phyloP scores from a whole-genome alignment of 106 monocot genomes.

The Cymbidium sinense region DNA sequence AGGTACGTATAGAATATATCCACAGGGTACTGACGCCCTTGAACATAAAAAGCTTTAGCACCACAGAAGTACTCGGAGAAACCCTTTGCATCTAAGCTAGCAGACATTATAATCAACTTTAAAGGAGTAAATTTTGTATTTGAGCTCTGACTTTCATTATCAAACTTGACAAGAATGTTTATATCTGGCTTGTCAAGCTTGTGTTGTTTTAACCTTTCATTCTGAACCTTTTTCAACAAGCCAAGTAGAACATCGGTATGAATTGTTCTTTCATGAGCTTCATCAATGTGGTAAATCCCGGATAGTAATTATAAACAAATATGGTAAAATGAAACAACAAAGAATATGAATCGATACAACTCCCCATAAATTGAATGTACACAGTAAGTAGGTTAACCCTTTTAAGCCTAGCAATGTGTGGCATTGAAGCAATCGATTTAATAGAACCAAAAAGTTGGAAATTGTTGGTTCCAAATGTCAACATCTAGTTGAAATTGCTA shows the following conservation, averaged over 20 bases:
- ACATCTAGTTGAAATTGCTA: too few relatives aligned
- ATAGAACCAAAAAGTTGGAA: too few relatives aligned
- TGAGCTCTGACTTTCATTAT: conserved; percentile 15
- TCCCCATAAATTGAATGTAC: too few relatives aligned
- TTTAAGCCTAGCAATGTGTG: too few relatives aligned
- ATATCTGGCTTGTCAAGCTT: conserved; percentile 13
- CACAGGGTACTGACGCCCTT: conserved; percentile 84
- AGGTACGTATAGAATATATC: conserved; percentile 84
- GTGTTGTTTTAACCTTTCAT: conserved; percentile 31
- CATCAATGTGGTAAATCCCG: conserved; percentile 27
- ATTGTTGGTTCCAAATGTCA: too few relatives aligned
- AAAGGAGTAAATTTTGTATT: conserved; percentile 40
- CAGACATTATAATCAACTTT: conserved; percentile 97
- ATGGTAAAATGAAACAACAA: too few relatives aligned
- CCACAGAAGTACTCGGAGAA: conserved; percentile 89
- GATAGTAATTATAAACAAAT: too few relatives aligned
- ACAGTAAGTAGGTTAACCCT: too few relatives aligned
- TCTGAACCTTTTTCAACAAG: conserved; percentile 75
- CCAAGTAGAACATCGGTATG: conserved; percentile 94
- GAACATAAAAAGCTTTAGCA: conserved; percentile 85
- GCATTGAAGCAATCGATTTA: too few relatives aligned
- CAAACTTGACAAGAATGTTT: conserved; percentile 12
- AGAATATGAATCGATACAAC: too few relatives aligned
- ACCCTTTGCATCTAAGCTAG: conserved; percentile 85
- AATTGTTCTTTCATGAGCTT: conserved; percentile 98